Evolutionary conservation across 176 grass and related monocot species (phyloP), one percentile per base, ranked within the genome.

Genomic region (Tillandsia fasciculata): DNA sequence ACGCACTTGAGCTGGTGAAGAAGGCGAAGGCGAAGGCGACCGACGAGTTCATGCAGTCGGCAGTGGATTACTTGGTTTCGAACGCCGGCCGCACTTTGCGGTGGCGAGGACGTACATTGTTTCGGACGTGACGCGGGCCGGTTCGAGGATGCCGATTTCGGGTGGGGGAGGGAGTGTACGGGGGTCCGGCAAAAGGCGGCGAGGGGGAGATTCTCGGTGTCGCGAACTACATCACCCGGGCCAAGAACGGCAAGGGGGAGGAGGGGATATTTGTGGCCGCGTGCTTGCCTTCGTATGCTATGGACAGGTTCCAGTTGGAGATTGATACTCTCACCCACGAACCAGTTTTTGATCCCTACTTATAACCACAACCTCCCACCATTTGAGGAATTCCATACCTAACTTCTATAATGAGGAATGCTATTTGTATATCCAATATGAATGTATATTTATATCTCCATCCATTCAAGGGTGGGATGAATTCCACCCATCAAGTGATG

Each of bases 171-270:
- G 51, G 28, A 0, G 42, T 68, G 27, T 85, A 85, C 13, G 83
- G 77, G 9, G 52, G 77, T 8, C 77, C 68, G 7, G 68, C 83
- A 7, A 72, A 3, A 11, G 70, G 70, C 10, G 64, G 64, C 24
- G 64, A 33, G 12, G 64, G 64, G 13, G 63, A 29, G 26, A 68
- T 69, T 11, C 81, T 72, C 12, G 59, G 53, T 11, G 11, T 50
- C 14, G 79, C 72, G 12, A 76, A 57, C 65, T 81, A 79, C 73
- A 68, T 76, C 49, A 12, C 67, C 24, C 59, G 51, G 56, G 33
- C 53, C 50, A 83, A 61, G 59, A 70, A 79, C 53, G 72, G 49
- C 53, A 81, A n/a, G 17, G 83, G 83, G 26, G 77, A 85, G 68
- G 78, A 77, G 50, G 63, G 78, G 53, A 67, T 85, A 53, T 17